Conservation (phyloP, 768 basidiomycete species). For the Sporobolomyces phaffii region DNA sequence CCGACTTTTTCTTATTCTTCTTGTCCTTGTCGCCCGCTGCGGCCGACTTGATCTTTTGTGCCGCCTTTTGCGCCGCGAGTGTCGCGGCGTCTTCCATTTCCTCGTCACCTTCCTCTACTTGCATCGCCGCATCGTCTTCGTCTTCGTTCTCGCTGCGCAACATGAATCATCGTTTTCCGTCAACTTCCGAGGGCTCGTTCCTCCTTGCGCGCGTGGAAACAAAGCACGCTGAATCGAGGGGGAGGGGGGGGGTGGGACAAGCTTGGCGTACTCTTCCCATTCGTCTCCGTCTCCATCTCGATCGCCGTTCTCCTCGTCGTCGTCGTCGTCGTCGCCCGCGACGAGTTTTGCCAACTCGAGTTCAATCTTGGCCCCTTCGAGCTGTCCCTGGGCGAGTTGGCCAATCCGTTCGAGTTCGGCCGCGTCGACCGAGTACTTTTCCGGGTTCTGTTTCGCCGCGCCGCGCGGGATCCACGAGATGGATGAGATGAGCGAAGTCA, state of each 20-base stretch:
- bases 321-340: slow-evolving; percentile 63
- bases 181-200: background rate
- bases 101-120: slow-evolving; percentile 55
- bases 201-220: background rate
- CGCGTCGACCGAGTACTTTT: slow-evolving; percentile 84
- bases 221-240: background rate
- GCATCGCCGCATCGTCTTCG: slow-evolving; percentile 52
- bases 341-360: slow-evolving; percentile 73
- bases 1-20: slow-evolving; percentile 40
- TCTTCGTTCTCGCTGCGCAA: slow-evolving; percentile 45
- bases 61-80: slow-evolving; percentile 33
- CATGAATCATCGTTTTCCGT: too few species aligned
- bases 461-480: slow-evolving; percentile 60
- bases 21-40: slow-evolving; percentile 47
- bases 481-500: slow-evolving; percentile 40
- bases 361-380: slow-evolving; percentile 82
- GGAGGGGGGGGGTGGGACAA: slow-evolving; percentile 8
- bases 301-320: slow-evolving; percentile 54
- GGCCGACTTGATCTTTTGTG: slow-evolving; percentile 23
- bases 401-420: slow-evolving; percentile 83
- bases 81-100: slow-evolving; percentile 48
- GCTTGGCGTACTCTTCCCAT: slow-evolving; percentile 79
- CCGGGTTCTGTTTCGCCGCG: slow-evolving; percentile 64
- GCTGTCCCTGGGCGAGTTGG: slow-evolving; percentile 72
- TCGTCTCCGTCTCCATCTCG: slow-evolving; percentile 54